Evolutionary conservation across 331 rosid species (phyloP), one percentile per base, ranked within the genome.

Genomic region (Dryas integrifolia): DNA sequence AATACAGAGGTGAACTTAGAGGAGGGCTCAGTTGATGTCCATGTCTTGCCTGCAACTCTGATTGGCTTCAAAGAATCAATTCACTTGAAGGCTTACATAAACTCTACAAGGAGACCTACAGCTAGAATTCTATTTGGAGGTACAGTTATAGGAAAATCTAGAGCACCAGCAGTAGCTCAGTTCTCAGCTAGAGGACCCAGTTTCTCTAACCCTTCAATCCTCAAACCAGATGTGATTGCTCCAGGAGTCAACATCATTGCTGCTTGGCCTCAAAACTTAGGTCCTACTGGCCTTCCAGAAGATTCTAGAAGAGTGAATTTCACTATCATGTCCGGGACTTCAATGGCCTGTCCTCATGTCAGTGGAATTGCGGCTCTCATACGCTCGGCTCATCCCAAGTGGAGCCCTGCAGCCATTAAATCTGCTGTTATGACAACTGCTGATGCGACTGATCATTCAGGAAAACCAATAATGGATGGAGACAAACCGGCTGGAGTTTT

Each of bases 191-290:
- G 97, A 85, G 99, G 99, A 51, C 99, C 98, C 18, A 92, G 98
- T 75, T 89, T 61, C 24, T 69, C 87, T 0, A 87, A 88, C 85
- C 98, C 96, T 85, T 82, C 96, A 75, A 95, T 90, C 77, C 96
- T 95, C 61, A 95, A 95, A 70, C 99, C 98, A 18, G 99, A 95
- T 70, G 85, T 92, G 46, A 81, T 95, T 79, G 98, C 99, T 44
- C 99, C 98, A 11, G 98, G 99, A 0, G 99, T 95, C 63, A 95
- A 95, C 82, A 92, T 92, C 73, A 83, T 95, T 81, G 98, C 98
- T 26, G 98, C 99, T 72, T 95, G 99, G 99, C 99, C 98, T 67
- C 99, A 92, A 76, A 92, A 92, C 78, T 75, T 95, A 7, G 99
- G 98, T 61, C 98, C 99, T 5, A 81, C 90, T 2, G 88, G 84